These are phyloP conservation scores for Elsinoe perseae DNA, from an alignment of 2,329 filamentous ascomycete genomes.

Conservation along the genomic window DNA sequence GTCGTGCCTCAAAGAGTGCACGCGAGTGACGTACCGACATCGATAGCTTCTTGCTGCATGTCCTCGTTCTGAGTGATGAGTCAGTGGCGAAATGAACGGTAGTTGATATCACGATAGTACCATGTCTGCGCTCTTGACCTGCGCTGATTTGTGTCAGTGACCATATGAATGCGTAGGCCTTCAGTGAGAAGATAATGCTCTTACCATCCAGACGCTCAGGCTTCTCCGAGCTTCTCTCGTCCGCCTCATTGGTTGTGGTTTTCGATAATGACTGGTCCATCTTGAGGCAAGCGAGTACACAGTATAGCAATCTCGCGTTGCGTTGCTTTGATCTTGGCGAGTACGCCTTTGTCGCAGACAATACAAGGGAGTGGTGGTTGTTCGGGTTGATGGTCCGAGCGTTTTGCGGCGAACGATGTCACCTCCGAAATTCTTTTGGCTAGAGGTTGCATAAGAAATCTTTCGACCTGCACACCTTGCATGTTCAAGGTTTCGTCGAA, in stretches of 20 bases:
- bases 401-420: neutral
- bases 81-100: neutral
- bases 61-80: conserved; percentile 65
- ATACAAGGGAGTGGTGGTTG: neutral
- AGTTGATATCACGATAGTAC: conserved; percentile 45
- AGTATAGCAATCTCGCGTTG: no score
- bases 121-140: conserved; percentile 98
- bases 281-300: no score
- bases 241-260: neutral
- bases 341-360: neutral
- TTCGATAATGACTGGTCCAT: neutral
- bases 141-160: conserved; percentile 50
- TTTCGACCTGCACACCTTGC: neutral
- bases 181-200: conserved; percentile 20
- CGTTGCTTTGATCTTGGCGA: neutral
- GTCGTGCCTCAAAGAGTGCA: no score
- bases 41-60: conserved; percentile 92
- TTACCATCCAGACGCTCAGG: conserved; percentile 68
- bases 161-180: conserved; percentile 4
- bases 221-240: neutral
- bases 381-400: conserved; percentile 3
- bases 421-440: conserved; percentile 17
- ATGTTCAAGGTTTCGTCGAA: neutral
- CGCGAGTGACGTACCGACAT: conserved; percentile 67
- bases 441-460: neutral